Base-by-base conservation (phyloP, 495 filamentous ascomycete species). In the Penicillium samsonianum region DNA sequence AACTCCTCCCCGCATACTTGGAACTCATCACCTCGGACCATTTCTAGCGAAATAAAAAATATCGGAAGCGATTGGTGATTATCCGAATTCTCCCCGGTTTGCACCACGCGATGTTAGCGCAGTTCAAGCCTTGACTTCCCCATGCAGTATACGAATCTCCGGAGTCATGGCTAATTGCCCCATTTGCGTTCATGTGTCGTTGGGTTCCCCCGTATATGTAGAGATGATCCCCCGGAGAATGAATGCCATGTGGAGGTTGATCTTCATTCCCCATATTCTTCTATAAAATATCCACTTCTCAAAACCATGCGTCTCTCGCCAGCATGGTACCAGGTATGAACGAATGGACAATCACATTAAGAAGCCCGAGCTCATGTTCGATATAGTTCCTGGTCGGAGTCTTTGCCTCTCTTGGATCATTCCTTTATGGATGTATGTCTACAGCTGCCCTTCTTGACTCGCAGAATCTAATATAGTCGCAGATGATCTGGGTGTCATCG, bases 311-410 rank as follows among this genome's bases (percentile, higher is more conserved):
- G 75, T 72, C 68, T 83, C 44, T 73, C 80, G 47, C 81, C 80
- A 16, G 71, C 78, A 53, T 80, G 78, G 78, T 84, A 84, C 62
- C 81, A 83, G 75, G 80, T 81, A 74, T 22, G 72, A 54, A 74
- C 20, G 72, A 54, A 10, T 41, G 16, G 16, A 20, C 22, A 44
- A 41, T 22, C 20, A 30, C 38, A 11, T 40, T 9, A n/a, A 22
- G 28, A 23, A 16, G 23, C 12, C 12, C 14, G 11, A 31, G 25
- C 42, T 44, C 12, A 46, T 33, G 35, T 38, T 16, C 1, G 38
- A 53, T 67, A 86, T 67, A 86, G 80, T 84, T 84, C 64, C 76
- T 86, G 57, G 80, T 85, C 19, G 80, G 82, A 70, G 76, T 86
- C 40, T 86, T 86, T 66, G 84, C 84, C 68, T 85, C 82, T 6